Evolutionary conservation across 768 basidiomycete genomes (phyloP).

Genomic region (Pholiota molesta): DNA sequence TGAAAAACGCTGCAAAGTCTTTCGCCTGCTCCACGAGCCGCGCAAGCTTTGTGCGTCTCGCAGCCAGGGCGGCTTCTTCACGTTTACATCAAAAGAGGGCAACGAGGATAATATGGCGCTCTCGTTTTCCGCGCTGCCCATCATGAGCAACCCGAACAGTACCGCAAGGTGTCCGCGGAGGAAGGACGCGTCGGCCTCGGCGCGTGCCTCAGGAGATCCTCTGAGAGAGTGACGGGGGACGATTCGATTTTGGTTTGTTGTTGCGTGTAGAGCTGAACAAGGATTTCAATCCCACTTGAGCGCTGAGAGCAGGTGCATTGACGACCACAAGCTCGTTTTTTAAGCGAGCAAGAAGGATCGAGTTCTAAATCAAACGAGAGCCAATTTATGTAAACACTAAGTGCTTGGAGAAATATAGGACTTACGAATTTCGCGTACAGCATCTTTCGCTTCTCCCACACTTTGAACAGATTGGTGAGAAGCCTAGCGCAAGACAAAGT

Average conservation of each 20-base stretch:
- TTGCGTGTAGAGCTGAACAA: constrained; percentile 51
- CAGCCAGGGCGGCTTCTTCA: neutral
- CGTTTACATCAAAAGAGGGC: constrained; percentile 1
- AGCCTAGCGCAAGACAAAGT: constrained; percentile 73
- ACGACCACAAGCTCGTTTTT: constrained; percentile 49
- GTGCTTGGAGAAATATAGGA: neutral
- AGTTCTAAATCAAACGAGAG: constrained; percentile 39
- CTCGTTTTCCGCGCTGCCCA: constrained; percentile 38
- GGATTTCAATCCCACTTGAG: constrained; percentile 50
- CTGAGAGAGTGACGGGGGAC: constrained; percentile 19
- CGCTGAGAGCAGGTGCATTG: constrained; percentile 55
- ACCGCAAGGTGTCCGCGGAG: constrained; percentile 77
- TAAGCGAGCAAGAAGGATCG: constrained; percentile 51
- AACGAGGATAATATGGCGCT: constrained; percentile 30
- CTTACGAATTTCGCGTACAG: constrained; percentile 55
- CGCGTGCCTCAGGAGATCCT: constrained; percentile 24
- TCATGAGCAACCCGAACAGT: constrained; percentile 64
- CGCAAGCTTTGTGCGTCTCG: constrained; percentile 29
- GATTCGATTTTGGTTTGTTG: constrained; percentile 30
- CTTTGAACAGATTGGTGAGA: constrained; percentile 77
- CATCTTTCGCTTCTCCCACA: constrained; percentile 48
- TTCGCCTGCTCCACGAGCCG: constrained; percentile 46
- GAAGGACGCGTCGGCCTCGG: constrained; percentile 48
- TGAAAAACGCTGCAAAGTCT: constrained; percentile 53
- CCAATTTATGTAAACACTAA: neutral